A percentile compares a stretch with the other conserved stretches of the same genome.
Evolutionary conservation across 441 rosid species (phyloP).

Genomic region (Gossypium schwendimanii): DNA sequence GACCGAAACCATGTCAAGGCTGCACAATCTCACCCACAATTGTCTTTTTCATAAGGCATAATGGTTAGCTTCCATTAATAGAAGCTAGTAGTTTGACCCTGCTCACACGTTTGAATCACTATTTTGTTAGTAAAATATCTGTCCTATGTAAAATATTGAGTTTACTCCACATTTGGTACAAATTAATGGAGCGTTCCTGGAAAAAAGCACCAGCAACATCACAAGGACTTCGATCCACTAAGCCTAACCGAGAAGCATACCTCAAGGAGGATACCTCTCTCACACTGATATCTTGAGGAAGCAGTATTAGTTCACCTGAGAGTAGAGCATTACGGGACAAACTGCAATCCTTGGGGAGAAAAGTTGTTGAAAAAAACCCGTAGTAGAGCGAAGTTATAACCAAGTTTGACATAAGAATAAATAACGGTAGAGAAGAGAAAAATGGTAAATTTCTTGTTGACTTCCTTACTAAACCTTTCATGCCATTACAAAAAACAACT

Average conservation of each 20-base stretch:
- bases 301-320: conserved; percentile 33
- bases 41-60: neutral
- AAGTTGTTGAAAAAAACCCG: conserved; percentile 23
- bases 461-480: conserved; percentile 43
- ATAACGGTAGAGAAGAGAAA: conserved; percentile 15
- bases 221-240: conserved; percentile 23
- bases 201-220: conserved; percentile 4
- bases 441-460: conserved; percentile 10
- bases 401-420: conserved; percentile 11
- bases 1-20: neutral
- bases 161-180: neutral
- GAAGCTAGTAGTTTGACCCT: neutral
- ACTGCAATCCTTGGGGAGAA: conserved; percentile 36
- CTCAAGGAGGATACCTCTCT: conserved; percentile 49
- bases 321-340: conserved; percentile 29
- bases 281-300: conserved; percentile 34
- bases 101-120: neutral
- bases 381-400: conserved; percentile 23
- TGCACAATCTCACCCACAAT: neutral
- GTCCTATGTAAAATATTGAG: neutral
- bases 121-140: neutral
- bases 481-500: conserved; percentile 46
- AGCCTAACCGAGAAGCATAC: conserved; percentile 52
- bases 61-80: neutral
- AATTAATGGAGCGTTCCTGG: conserved; percentile 5